These are phyloP conservation scores for Blumeria graminis DNA, from an alignment of 2,329 filamentous ascomycete species.

Conservation along the genomic window DNA sequence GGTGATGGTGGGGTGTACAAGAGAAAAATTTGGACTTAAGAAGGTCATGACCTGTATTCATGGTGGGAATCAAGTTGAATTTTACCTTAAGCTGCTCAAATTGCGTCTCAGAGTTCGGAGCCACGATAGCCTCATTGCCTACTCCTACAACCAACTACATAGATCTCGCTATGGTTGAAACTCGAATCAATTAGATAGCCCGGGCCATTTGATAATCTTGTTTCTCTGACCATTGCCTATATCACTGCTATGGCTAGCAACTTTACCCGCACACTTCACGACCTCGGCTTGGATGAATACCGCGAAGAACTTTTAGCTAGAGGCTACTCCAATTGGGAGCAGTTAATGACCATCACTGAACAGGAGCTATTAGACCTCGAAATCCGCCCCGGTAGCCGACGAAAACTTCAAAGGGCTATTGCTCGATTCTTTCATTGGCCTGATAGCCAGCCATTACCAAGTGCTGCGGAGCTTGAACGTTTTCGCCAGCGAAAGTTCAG, in stretches of 20 bases:
- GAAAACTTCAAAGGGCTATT: not conserved
- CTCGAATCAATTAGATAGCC: too few relatives aligned
- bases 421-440: not conserved
- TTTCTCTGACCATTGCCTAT: too few relatives aligned
- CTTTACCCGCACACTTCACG: not conserved
- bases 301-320: not conserved
- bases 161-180: too few relatives aligned
- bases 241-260: not conserved
- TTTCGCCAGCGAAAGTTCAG: not conserved
- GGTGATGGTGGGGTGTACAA: too few relatives aligned
- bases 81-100: too few relatives aligned
- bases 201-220: too few relatives aligned
- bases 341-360: not conserved
- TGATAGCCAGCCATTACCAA: not conserved
- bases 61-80: too few relatives aligned
- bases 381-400: not conserved
- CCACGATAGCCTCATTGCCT: too few relatives aligned
- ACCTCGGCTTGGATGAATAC: not conserved
- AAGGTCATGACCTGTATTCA: too few relatives aligned
- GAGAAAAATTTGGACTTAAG: too few relatives aligned
- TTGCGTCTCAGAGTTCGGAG: too few relatives aligned
- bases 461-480: not conserved
- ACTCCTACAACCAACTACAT: too few relatives aligned
- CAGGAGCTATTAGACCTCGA: not conserved
- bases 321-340: not conserved